Conservation (phyloP, 768 basidiomycete genomes). For the Sarcodon sp. region DNA sequence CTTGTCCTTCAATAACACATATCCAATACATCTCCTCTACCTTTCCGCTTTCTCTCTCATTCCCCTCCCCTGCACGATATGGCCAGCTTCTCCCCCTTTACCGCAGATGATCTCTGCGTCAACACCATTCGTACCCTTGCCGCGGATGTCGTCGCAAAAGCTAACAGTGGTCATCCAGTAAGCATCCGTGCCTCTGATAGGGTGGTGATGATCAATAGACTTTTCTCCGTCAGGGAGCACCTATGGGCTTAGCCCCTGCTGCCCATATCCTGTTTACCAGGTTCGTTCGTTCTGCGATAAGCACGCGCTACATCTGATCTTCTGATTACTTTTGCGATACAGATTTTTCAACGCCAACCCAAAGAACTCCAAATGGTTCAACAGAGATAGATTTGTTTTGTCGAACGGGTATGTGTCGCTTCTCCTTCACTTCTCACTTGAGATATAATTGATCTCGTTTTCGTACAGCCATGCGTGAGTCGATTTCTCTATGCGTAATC, state of each 20-base stretch:
- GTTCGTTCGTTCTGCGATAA: constrained; percentile 21
- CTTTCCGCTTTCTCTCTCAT: constrained; percentile 6
- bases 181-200: constrained; percentile 5
- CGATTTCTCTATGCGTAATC: neutral
- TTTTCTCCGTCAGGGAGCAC: constrained; percentile 49
- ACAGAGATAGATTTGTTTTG: constrained; percentile 93
- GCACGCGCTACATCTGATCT: constrained; percentile 8
- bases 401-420: constrained; percentile 72
- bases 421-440: neutral
- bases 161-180: constrained; percentile 94
- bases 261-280: constrained; percentile 72
- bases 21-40: constrained; percentile 3
- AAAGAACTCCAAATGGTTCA: constrained; percentile 85
- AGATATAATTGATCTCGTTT: constrained; percentile 7
- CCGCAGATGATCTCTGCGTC: constrained; percentile 43
- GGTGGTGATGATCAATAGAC: constrained; percentile 3
- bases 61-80: constrained; percentile 14
- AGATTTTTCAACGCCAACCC: constrained; percentile 87
- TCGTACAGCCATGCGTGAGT: constrained; percentile 60
- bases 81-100: constrained; percentile 23
- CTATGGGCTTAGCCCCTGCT: constrained; percentile 86
- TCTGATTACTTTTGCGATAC: neutral
- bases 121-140: constrained; percentile 69
- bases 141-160: constrained; percentile 67
- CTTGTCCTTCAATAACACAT: neutral